Evolutionary conservation across 1,284 basidiomycete species (phyloP).

Genomic region (Porogramme epimiltina): DNA sequence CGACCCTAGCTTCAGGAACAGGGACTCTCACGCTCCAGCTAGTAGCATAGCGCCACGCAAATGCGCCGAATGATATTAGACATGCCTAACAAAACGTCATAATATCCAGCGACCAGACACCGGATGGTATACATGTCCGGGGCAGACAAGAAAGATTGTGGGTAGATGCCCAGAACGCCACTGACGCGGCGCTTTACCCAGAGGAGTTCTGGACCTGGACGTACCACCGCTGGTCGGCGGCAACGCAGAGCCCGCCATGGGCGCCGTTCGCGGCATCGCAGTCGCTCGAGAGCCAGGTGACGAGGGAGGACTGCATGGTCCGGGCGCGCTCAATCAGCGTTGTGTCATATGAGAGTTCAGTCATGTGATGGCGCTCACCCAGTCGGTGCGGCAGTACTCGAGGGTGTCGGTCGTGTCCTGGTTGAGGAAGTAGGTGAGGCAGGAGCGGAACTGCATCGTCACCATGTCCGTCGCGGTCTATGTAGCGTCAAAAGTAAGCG

Average conservation of each 20-base stretch:
- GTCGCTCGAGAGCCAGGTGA: slow-evolving; percentile 44
- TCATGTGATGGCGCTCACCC: slow-evolving; percentile 19
- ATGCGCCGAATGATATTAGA: too few species aligned
- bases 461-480: slow-evolving; percentile 23
- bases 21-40: too few species aligned
- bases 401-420: slow-evolving; percentile 23
- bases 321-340: not conserved
- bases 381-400: slow-evolving; percentile 32
- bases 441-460: slow-evolving; percentile 30
- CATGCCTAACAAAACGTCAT: too few species aligned
- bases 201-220: slow-evolving; percentile 34
- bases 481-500: not conserved
- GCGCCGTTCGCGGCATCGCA: slow-evolving; percentile 50
- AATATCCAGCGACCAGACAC: too few species aligned
- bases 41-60: too few species aligned
- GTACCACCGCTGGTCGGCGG: slow-evolving; percentile 46
- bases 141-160: too few species aligned
- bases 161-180: too few species aligned
- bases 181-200: too few species aligned
- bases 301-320: slow-evolving; percentile 35
- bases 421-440: slow-evolving; percentile 31
- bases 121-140: too few species aligned
- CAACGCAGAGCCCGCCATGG: slow-evolving; percentile 50
- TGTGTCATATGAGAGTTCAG: not conserved
- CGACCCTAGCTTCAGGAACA: too few species aligned